These are phyloP conservation scores for Rhexocercosporidium sp. DNA, from an alignment of 2,329 filamentous ascomycete species.

Conservation along the genomic window DNA sequence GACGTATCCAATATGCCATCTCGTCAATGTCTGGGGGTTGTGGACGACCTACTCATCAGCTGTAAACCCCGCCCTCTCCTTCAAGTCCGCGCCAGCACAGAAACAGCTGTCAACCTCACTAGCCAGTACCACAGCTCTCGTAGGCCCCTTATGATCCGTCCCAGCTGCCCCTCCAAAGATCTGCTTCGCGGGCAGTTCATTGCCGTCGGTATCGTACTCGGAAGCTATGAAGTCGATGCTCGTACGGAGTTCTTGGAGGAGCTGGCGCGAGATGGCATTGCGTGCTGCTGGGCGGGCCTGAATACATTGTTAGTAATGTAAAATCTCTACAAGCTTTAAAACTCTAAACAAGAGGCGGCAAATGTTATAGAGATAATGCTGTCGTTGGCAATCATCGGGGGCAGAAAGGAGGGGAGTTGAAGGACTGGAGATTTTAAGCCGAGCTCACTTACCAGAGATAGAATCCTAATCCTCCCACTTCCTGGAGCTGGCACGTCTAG, in stretches of 20 bases:
- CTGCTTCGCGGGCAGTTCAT: slow-evolving; percentile 51
- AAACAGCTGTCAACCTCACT: slow-evolving; percentile 88
- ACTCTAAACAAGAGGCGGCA: background rate
- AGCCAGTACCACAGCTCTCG: slow-evolving; percentile 81
- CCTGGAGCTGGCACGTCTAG: slow-evolving; percentile 30
- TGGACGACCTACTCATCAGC: slow-evolving; percentile 67
- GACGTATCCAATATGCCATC: background rate
- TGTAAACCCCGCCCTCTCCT: slow-evolving; percentile 80
- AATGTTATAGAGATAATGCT: background rate
- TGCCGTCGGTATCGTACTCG: slow-evolving; percentile 61
- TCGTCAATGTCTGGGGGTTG: background rate
- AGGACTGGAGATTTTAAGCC: background rate
- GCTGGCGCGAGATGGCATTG: slow-evolving; percentile 85
- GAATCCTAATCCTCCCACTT: slow-evolving; percentile 79
- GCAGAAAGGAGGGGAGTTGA: background rate
- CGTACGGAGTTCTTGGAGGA: slow-evolving; percentile 73
- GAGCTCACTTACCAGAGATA: slow-evolving; percentile 46
- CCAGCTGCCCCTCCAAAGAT: slow-evolving; percentile 53
- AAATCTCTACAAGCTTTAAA: background rate
- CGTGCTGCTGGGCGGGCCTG: slow-evolving; percentile 84
- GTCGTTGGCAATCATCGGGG: slow-evolving; percentile 13
- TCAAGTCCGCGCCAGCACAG: slow-evolving; percentile 93
- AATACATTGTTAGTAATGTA: slow-evolving; percentile 47
- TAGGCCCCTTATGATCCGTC: slow-evolving; percentile 58
- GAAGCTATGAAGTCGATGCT: slow-evolving; percentile 75